phyloP scores from a whole-genome alignment of 2,329 filamentous ascomycete species.

The Arthrobotrys entomopaga region DNA sequence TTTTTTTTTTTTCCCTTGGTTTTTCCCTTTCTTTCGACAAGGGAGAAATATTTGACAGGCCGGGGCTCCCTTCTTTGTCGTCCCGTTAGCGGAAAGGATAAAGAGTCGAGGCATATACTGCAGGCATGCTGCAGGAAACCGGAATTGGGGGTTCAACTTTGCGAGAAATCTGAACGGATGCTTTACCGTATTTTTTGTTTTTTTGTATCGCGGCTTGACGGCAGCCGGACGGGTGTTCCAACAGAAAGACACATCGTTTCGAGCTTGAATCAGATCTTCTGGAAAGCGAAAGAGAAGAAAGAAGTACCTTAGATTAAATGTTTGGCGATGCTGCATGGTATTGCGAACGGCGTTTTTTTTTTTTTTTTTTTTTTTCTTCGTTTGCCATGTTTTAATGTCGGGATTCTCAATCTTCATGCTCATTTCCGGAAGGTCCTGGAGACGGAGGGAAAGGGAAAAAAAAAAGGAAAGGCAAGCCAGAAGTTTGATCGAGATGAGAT shows the following conservation, averaged over 20 bases:
- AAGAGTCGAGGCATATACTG: conserved; percentile 11
- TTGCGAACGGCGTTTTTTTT: conserved; percentile 3
- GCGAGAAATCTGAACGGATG: conserved; percentile 1
- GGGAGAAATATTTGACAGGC: conserved; percentile 39
- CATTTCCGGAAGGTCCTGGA: conserved; percentile 46
- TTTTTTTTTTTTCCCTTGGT: no score
- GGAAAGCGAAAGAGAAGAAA: conserved; percentile 4
- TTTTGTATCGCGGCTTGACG: conserved; percentile 2
- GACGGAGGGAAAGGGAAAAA: neutral
- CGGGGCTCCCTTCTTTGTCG: conserved; percentile 34
- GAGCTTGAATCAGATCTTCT: neutral
- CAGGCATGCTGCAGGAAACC: conserved; percentile 23
- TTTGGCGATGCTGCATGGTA: conserved; percentile 8
- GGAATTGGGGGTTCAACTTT: neutral
- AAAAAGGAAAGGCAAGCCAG: conserved; percentile 6
- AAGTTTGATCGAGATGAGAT: conserved; percentile 31
- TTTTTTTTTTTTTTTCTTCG: no score
- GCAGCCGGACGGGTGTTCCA: neutral
- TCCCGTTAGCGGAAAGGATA: conserved; percentile 19
- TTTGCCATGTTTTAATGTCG: conserved; percentile 16
- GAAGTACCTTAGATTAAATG: neutral
- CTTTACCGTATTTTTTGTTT: neutral
- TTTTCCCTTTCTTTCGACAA: neutral
- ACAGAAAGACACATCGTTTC: neutral
- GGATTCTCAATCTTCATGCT: conserved; percentile 29